Evolutionary conservation across 2,329 filamentous ascomycete species (phyloP).

Genomic region (Aspergillus japonicus): DNA sequence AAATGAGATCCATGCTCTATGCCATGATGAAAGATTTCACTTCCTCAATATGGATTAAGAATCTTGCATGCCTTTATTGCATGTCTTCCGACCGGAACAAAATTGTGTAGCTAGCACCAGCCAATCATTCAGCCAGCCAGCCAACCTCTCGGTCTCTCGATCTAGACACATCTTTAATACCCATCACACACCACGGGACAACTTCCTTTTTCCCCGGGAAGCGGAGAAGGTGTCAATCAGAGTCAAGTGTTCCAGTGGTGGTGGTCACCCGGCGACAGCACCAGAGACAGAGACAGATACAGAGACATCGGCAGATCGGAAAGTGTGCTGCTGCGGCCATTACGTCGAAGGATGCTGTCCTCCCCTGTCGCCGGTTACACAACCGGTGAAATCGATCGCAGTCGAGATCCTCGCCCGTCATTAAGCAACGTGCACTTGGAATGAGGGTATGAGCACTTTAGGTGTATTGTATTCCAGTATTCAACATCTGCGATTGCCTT

Average conservation of each 20-base stretch:
- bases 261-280: background rate
- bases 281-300: too few relatives aligned
- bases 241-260: background rate
- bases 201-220: background rate
- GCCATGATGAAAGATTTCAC: too few relatives aligned
- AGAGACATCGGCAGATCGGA: too few relatives aligned
- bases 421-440: too few relatives aligned
- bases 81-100: background rate
- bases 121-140: background rate
- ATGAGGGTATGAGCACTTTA: too few relatives aligned
- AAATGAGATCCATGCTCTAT: too few relatives aligned
- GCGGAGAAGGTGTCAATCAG: background rate
- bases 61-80: background rate
- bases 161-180: background rate
- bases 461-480: too few relatives aligned
- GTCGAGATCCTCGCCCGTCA: conserved; percentile 1
- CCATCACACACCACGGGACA: background rate
- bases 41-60: background rate
- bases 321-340: background rate
- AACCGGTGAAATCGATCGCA: background rate
- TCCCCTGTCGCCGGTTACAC: conserved; percentile 1
- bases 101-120: background rate
- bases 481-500: background rate
- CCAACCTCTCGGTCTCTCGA: background rate
- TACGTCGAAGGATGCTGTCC: background rate